These are phyloP conservation scores for Forsythia suspensa DNA, from an alignment of 257 asterid genomes.

Conservation along the genomic window DNA sequence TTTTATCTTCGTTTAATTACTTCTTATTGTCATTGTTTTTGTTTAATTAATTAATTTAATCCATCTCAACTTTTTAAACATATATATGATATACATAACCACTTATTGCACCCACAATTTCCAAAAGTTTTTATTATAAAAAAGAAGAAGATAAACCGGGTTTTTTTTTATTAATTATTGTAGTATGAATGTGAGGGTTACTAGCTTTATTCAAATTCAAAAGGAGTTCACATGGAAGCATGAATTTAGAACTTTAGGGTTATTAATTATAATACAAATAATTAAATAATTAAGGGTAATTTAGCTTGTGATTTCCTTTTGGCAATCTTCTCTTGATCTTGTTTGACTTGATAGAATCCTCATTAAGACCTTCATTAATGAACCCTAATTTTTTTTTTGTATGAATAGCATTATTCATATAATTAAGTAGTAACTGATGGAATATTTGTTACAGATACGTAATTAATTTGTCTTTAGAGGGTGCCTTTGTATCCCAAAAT, in stretches of 20 bases:
- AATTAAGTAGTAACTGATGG: neutral
- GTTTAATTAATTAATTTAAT: neutral
- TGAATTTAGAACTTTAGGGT: constrained; percentile 18
- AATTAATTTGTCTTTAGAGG: no score
- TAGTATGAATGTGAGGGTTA: neutral
- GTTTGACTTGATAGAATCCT: neutral
- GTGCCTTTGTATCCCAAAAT: no score
- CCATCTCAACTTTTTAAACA: neutral
- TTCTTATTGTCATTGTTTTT: constrained; percentile 7
- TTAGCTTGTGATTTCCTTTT: neutral
- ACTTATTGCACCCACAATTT: neutral
- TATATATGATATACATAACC: neutral
- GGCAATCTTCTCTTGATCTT: neutral
- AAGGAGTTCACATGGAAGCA: constrained; percentile 44
- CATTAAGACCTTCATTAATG: neutral
- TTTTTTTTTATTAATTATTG: neutral
- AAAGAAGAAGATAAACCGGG: neutral
- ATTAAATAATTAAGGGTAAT: neutral
- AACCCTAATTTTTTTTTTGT: neutral
- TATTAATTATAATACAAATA: neutral
- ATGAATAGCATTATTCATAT: no score
- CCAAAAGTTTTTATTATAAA: neutral
- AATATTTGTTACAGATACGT: neutral
- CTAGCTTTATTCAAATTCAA: constrained; percentile 7
- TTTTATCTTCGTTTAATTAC: neutral